Percentiles rank a stretch among this genome's conserved stretches.
Conservation (phyloP, 768 basidiomycete species). For the Boletus fagicola region DNA sequence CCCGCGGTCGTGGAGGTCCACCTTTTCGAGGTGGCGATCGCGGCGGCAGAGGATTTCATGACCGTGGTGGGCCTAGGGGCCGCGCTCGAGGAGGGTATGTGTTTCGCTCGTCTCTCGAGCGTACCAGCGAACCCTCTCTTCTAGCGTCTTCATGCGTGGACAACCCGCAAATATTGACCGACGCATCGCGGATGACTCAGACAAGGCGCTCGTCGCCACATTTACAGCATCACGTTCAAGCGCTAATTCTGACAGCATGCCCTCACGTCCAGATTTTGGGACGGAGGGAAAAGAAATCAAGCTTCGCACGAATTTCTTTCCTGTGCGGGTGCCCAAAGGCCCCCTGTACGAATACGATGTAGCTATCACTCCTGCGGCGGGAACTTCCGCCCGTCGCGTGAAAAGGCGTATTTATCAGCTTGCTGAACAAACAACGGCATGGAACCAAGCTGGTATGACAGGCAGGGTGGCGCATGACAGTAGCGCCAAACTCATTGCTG, state of each 20-base stretch:
- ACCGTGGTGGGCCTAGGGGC: slow-evolving; percentile 29
- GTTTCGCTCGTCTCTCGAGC: background rate
- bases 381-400: slow-evolving; percentile 37
- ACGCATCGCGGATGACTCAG: slow-evolving; percentile 46
- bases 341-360: slow-evolving; percentile 51
- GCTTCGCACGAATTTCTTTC: slow-evolving; percentile 54
- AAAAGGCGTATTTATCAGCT: slow-evolving; percentile 48
- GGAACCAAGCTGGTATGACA: slow-evolving; percentile 40
- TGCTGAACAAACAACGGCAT: slow-evolving; percentile 43
- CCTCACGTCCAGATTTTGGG: slow-evolving; percentile 50
- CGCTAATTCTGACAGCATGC: slow-evolving; percentile 34
- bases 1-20: slow-evolving; percentile 26
- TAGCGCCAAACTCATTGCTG: slow-evolving; percentile 45
- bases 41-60: slow-evolving; percentile 32
- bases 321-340: slow-evolving; percentile 45
- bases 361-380: slow-evolving; percentile 36
- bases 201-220: slow-evolving; percentile 42
- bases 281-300: slow-evolving; percentile 42
- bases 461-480: slow-evolving; percentile 47
- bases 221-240: slow-evolving; percentile 27
- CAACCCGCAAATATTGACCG: slow-evolving; percentile 48
- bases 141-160: slow-evolving; percentile 42
- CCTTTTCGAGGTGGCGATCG: slow-evolving; percentile 30
- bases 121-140: background rate
- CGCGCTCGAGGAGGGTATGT: slow-evolving; percentile 42